A percentile compares a stretch with the other conserved stretches of the same genome.
These are phyloP conservation scores for Exserohilum rostratum DNA, from an alignment of 2,329 filamentous ascomycete species.

Conservation along the genomic window DNA sequence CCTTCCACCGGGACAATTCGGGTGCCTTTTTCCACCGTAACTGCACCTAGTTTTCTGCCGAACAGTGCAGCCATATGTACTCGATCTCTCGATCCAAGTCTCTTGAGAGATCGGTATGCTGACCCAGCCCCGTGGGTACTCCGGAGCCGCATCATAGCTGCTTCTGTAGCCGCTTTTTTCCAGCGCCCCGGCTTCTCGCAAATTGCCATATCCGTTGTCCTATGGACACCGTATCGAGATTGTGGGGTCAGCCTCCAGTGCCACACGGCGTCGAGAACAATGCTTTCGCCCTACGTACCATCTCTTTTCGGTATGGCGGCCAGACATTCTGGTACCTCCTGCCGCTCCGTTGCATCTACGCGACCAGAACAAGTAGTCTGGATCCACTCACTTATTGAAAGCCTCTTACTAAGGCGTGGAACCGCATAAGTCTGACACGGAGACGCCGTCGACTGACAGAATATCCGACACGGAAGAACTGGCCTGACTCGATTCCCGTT, in stretches of 20 bases:
- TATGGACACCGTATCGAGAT: conserved; percentile 5
- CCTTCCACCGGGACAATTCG: conserved; percentile 19
- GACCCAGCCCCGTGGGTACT: neutral
- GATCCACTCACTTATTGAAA: neutral
- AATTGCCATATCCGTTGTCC: conserved; percentile 1
- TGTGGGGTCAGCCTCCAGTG: conserved; percentile 11
- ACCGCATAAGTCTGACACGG: neutral
- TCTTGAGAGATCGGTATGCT: conserved; percentile 4
- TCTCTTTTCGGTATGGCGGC: neutral
- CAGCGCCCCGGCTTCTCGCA: neutral
- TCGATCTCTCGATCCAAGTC: conserved; percentile 12
- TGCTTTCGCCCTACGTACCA: conserved; percentile 2
- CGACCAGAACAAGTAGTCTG: neutral
- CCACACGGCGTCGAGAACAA: conserved; percentile 1
- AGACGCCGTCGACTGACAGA: neutral
- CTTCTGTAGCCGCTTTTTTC: neutral
- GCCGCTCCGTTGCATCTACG: neutral
- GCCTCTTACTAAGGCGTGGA: neutral
- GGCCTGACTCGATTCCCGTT: neutral
- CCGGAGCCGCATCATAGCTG: neutral
- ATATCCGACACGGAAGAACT: neutral
- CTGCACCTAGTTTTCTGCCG: conserved; percentile 13
- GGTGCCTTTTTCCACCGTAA: conserved; percentile 10
- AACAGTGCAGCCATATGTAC: conserved; percentile 11
- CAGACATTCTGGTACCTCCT: conserved; percentile 6